Evolutionary conservation across 1,139 yeast species (phyloP).

Genomic region (Taiozyma sp.): DNA sequence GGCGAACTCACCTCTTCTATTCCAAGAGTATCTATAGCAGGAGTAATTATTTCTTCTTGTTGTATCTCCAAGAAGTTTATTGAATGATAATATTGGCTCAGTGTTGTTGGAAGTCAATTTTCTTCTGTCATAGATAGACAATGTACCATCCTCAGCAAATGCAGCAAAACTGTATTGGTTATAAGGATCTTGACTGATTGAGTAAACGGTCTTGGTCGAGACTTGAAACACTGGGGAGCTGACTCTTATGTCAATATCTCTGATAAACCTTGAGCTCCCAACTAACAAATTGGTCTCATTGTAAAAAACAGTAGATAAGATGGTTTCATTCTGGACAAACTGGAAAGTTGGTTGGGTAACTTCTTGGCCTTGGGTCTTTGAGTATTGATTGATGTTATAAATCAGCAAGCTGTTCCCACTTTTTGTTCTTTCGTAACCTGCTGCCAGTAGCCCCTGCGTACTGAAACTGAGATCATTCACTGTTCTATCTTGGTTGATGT

Average conservation of each 20-base stretch:
- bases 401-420: constrained; percentile 75
- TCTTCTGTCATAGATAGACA: constrained; percentile 86
- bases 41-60: constrained; percentile 57
- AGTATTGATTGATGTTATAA: constrained; percentile 72
- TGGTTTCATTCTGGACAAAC: constrained; percentile 70
- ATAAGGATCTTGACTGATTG: constrained; percentile 67
- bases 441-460: constrained; percentile 60
- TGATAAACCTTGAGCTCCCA: constrained; percentile 72
- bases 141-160: constrained; percentile 77
- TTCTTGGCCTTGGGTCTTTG: constrained; percentile 35
- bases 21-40: constrained; percentile 68
- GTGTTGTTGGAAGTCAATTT: constrained; percentile 36
- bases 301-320: constrained; percentile 63
- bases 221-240: constrained; percentile 71
- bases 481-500: constrained; percentile 63
- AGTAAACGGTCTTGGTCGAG: constrained; percentile 70
- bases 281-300: constrained; percentile 61
- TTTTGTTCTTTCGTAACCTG: constrained; percentile 71
- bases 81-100: constrained; percentile 63
- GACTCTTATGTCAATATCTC: constrained; percentile 73
- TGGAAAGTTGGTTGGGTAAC: constrained; percentile 53
- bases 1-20: constrained; percentile 69
- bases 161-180: constrained; percentile 64
- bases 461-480: constrained; percentile 75
- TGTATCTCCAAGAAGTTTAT: constrained; percentile 61